Evolutionary conservation across 495 filamentous ascomycete genomes (phyloP), one percentile per base, ranked within the genome.

Genomic region (Extremus antarcticus): DNA sequence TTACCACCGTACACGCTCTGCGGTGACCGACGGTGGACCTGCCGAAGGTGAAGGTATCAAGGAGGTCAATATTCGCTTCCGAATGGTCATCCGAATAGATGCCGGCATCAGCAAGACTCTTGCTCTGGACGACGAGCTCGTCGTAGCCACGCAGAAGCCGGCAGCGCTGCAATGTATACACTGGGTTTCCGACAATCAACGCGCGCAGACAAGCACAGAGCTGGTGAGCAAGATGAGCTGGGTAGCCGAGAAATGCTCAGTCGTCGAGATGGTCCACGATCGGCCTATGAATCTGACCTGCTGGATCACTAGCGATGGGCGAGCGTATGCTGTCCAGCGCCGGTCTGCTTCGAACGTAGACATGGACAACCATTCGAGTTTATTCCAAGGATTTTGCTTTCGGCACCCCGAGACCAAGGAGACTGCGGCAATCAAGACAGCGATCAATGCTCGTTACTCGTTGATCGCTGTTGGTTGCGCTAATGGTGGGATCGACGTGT

Each of bases 61-160:
- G 43, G 91, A 97, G 67, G 81, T 92, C 46, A 96, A 81, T 57
- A 75, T 97, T 43, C 82, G 88, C 19, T 97, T 99, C 71, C 78
- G 92, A 50, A 96, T 96, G 88, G 90, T 94, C 21, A 96, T 99
- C 55, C 94, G 94, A 70, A 87, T 99, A 20, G 92, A 99, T 68
- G 94, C 94, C 9, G 94, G 94, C 1, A 95, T 99, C 58, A 81
- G 81, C 25, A 79, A 76, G 60, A 88, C 85, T n/a, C 68, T 97
- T 47, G 91, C 94, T 2, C 75, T 97, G 38, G 94, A 97, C 60
- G 86, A 92, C 29, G 94, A 96, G 68, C 76, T 99, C 25, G 77
- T 99, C 38, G 90, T 99, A 40, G 89, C 92, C 9, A 99, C 94
- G 2, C 76, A 85, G 58, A 95, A 91, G 66, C 94, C 94, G 1